These are phyloP conservation scores for Miscanthus lutarioriparius DNA, from an alignment of 176 grass and related monocot genomes.

Conservation along the genomic window DNA sequence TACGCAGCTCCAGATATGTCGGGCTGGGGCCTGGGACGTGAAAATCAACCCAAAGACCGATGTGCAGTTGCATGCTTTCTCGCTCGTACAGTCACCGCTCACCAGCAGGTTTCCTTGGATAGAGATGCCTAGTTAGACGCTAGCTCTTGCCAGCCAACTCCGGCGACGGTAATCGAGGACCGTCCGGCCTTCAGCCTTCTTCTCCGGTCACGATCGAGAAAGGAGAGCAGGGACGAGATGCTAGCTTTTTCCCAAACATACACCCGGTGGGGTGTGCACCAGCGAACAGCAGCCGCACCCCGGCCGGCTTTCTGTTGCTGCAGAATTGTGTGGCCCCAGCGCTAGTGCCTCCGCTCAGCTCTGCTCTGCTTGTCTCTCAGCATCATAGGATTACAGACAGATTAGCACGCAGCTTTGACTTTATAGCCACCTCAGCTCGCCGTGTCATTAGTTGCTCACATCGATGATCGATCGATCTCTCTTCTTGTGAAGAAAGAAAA, in stretches of 20 bases:
- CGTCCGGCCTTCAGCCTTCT: background rate
- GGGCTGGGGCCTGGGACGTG: no score
- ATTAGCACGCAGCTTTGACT: slow-evolving; percentile 31
- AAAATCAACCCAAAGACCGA: no score
- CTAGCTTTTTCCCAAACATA: slow-evolving; percentile 12
- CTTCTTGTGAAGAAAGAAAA: background rate
- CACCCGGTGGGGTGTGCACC: slow-evolving; percentile 12
- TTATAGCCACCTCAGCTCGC: background rate
- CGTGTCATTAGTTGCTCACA: background rate
- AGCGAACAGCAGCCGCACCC: background rate
- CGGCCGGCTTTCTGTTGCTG: background rate
- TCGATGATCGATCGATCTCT: background rate
- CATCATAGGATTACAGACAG: background rate
- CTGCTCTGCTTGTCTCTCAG: background rate
- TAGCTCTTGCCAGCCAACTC: background rate
- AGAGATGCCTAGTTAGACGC: no score
- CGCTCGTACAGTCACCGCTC: background rate
- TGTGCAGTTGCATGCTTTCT: background rate
- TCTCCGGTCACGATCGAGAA: background rate
- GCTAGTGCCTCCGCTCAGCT: background rate
- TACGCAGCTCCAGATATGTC: background rate
- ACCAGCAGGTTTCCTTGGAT: background rate
- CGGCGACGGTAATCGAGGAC: background rate
- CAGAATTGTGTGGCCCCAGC: background rate
- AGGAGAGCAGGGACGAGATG: background rate